Evolutionary conservation across 1,284 basidiomycete genomes (phyloP), one percentile per base, ranked within the genome.

Genomic region (Moesziomyces antarcticus): DNA sequence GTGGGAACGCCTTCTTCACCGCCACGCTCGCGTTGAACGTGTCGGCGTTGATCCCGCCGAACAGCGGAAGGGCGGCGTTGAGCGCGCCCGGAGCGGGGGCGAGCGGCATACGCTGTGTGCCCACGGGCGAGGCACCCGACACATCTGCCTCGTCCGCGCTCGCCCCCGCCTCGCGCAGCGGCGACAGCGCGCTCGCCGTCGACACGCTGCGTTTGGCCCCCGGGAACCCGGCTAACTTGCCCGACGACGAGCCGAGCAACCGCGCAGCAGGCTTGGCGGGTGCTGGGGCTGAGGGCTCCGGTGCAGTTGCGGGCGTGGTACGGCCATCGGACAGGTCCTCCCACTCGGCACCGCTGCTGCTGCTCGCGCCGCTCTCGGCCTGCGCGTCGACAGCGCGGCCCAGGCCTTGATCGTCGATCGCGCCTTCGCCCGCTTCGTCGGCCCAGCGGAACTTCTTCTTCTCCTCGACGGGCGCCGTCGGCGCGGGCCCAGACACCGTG

Each of bases 391-490:
- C 13, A n/a, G 25, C 50, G 7, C 51, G 44, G 7, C 50, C 53
- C 2, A 59, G 56, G n/a, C 89, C 89, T 25, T 88, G 88, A 77
- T 93, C 92, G 73, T 92, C 91, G 48, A 95, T 85, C 49, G 89
- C 87, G 10, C 93, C 93, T 80, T 91, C 91, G 7, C 93, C 93
- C 6, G 88, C 92, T 82, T 94, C 91, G 78, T 96, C 93, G 56
- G 88, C 89, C 93, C 93, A 96, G 78, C 94, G 90, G 18, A 96
- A 92, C 56, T 89, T 91, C 84, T 95, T 95, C 82, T 88, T 89
- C 42, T 64, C 64, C 50, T 70, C 69, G 14, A 53, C 67, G 5
- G 35, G 51, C 2, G 62, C 54, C 11, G 25, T 49, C n/a, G 47
- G n/a, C 18, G 25, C 47, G 20, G 43, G 9, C 2, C 30, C 43